Conservation (phyloP, 148 eudicot species). For the Polygonum maritimum region DNA sequence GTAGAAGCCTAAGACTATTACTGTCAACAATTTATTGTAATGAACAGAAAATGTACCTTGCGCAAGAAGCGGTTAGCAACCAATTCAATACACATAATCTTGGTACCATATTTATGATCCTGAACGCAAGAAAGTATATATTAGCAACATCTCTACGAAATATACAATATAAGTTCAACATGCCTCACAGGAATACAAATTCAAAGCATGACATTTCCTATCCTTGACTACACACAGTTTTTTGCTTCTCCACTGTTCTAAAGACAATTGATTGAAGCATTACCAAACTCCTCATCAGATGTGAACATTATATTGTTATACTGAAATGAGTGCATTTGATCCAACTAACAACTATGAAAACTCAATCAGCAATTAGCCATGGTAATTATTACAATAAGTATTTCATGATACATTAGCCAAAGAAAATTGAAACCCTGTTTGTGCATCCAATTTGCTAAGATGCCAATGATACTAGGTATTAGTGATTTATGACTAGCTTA, state of each 20-base stretch:
- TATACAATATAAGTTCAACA: background rate
- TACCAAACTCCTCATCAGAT: background rate
- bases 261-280: background rate
- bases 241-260: background rate
- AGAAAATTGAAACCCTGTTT: background rate
- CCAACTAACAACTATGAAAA: background rate
- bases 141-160: background rate
- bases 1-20: no score
- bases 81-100: conserved; percentile 82
- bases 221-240: background rate
- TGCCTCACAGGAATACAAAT: background rate
- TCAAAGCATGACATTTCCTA: background rate
- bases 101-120: conserved; percentile 24
- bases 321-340: background rate
- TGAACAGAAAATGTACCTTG: conserved; percentile 31
- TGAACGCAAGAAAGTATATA: conserved; percentile 2
- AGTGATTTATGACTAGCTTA: background rate
- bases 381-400: background rate
- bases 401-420: background rate
- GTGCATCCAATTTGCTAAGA: background rate
- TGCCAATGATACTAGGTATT: background rate
- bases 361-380: background rate
- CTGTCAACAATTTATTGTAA: no score
- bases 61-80: conserved; percentile 92
- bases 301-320: background rate